phyloP scores from a whole-genome alignment of 2,329 filamentous ascomycete species.

The Fusarium abutilonis region DNA sequence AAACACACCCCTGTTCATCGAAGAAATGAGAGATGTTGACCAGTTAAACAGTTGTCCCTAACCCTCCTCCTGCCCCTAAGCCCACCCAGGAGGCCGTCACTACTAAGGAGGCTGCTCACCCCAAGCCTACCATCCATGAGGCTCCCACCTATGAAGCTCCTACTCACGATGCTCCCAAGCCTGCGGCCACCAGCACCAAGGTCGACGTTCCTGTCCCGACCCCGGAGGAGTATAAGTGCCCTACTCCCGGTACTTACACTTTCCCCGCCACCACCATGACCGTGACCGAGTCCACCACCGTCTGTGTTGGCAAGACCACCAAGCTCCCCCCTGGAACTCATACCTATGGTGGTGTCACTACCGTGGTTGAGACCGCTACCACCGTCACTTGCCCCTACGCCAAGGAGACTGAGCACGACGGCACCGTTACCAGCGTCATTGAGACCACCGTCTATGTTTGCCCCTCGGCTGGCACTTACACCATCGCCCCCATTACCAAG shows the following conservation, averaged over 20 bases:
- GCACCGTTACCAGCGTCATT: constrained; percentile 72
- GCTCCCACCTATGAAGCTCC: constrained; percentile 20
- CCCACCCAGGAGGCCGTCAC: constrained; percentile 30
- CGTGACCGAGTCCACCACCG: constrained; percentile 72
- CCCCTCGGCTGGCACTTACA: constrained; percentile 79
- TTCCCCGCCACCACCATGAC: constrained; percentile 77
- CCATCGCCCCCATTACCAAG: constrained; percentile 74
- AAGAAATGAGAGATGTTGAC: constrained; percentile 30
- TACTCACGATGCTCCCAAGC: constrained; percentile 27
- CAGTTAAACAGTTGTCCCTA: constrained; percentile 51
- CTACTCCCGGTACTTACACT: constrained; percentile 77
- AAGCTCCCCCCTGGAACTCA: constrained; percentile 70
- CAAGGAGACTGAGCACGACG: constrained; percentile 66
- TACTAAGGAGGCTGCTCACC: constrained; percentile 24
- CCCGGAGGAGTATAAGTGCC: constrained; percentile 63
- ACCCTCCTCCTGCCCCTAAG: constrained; percentile 47
- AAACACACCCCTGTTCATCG: background rate
- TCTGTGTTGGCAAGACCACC: constrained; percentile 71
- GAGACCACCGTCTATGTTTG: constrained; percentile 77
- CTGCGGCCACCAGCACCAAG: constrained; percentile 48
- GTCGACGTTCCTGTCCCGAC: constrained; percentile 62
- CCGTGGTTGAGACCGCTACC: constrained; percentile 71
- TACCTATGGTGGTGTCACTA: constrained; percentile 78
- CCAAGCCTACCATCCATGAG: constrained; percentile 9
- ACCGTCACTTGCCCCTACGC: constrained; percentile 77